Percentiles rank a stretch among this genome's conserved stretches.
Evolutionary conservation across 1,284 basidiomycete species (phyloP).

Genomic region (Schizophyllum amplum): DNA sequence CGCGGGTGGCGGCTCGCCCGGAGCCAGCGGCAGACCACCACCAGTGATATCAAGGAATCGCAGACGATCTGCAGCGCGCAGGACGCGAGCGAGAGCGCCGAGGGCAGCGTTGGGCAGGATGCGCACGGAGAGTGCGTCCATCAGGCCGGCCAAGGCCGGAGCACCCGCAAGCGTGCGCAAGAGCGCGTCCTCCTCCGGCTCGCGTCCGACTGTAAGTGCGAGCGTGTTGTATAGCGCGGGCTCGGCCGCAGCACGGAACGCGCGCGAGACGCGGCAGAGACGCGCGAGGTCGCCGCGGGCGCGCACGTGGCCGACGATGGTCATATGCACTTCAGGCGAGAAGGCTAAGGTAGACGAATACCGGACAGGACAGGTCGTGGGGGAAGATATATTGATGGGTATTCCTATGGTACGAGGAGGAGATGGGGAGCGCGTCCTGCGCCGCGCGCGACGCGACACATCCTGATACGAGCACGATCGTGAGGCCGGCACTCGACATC

Average conservation of each 20-base stretch:
- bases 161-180: not conserved
- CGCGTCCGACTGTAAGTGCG: slow-evolving; percentile 16
- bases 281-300: slow-evolving; percentile 43
- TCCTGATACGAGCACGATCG: not conserved
- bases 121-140: not conserved
- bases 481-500: not conserved
- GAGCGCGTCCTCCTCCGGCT: not conserved
- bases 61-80: not conserved
- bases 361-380: not conserved
- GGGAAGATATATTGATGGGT: not conserved
- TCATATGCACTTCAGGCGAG: slow-evolving; percentile 47
- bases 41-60: not conserved
- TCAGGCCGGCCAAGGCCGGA: not conserved
- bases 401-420: not conserved
- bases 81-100: not conserved
- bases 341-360: slow-evolving; percentile 22
- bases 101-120: not conserved
- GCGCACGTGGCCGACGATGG: slow-evolving; percentile 42
- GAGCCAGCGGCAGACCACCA: not conserved
- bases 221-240: slow-evolving; percentile 52
- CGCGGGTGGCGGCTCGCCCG: not conserved
- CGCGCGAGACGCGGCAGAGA: slow-evolving; percentile 48
- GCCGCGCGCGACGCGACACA: no score
- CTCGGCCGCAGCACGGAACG: slow-evolving; percentile 46
- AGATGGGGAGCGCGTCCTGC: not conserved